Evolutionary conservation across 176 grass and related monocot species (phyloP).

Genomic region (Oryza meyeriana): DNA sequence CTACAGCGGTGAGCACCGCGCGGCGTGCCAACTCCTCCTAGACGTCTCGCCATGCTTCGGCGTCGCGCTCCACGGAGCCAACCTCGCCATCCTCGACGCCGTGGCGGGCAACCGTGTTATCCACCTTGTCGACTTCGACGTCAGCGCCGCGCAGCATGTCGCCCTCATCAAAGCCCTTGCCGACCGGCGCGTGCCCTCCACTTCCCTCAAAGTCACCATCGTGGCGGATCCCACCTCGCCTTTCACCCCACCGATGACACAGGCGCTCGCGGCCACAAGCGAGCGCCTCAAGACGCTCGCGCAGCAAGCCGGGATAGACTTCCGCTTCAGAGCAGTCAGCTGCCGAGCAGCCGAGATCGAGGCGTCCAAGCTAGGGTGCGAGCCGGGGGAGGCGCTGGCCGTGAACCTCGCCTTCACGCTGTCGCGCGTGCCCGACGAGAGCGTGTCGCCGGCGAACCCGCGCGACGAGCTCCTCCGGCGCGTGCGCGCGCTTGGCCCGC

Average conservation of each 20-base stretch:
- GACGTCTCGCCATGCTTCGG: constrained; percentile 63
- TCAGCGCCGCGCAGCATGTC: constrained; percentile 51
- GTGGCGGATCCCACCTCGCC: constrained; percentile 68
- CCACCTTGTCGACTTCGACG: constrained; percentile 78
- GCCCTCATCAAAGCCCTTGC: constrained; percentile 58
- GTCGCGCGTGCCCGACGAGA: constrained; percentile 80
- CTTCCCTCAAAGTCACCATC: constrained; percentile 55
- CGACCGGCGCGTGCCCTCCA: constrained; percentile 35
- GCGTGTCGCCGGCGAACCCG: constrained; percentile 82
- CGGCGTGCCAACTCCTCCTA: constrained; percentile 52
- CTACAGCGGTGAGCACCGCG: constrained; percentile 41
- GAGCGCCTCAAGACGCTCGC: constrained; percentile 54
- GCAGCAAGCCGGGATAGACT: constrained; percentile 40
- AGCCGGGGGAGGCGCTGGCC: constrained; percentile 59
- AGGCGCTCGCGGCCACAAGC: constrained; percentile 20
- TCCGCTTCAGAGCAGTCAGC: constrained; percentile 51
- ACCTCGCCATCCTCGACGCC: constrained; percentile 67
- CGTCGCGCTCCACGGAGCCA: constrained; percentile 53
- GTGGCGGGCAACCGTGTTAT: constrained; percentile 33
- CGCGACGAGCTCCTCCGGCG: constrained; percentile 88
- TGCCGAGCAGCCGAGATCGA: constrained; percentile 59
- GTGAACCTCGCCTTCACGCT: constrained; percentile 90
- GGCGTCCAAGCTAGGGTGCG: constrained; percentile 43
- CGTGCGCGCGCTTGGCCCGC: constrained; percentile 64
- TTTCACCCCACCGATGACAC: constrained; percentile 32